A percentile compares a stretch with the other conserved stretches of the same genome.
These are phyloP conservation scores for Macrolepiota fuliginosa DNA, from an alignment of 768 basidiomycete genomes.

Conservation along the genomic window DNA sequence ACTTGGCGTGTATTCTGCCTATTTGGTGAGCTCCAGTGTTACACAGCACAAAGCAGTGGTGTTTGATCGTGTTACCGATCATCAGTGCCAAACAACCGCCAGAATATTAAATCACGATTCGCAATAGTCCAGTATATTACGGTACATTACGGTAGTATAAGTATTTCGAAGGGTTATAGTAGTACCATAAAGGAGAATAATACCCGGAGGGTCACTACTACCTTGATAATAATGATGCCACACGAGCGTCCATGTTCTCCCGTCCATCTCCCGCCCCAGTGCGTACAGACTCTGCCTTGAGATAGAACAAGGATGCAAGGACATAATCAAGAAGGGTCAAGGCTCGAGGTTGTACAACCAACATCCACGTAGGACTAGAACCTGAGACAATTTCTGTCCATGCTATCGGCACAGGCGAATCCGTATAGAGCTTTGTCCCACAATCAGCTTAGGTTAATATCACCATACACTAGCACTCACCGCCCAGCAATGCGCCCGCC, in stretches of 20 bases:
- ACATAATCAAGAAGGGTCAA: neutral
- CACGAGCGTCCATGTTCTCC: neutral
- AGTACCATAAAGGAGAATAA: too few species aligned
- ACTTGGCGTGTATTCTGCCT: too few species aligned
- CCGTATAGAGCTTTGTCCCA: neutral
- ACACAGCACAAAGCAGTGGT: too few species aligned
- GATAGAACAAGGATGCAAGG: conserved; percentile 6
- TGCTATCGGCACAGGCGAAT: neutral
- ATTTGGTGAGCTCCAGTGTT: too few species aligned
- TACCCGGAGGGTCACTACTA: neutral
- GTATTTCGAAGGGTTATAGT: too few species aligned
- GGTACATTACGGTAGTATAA: too few species aligned
- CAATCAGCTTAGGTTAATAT: neutral
- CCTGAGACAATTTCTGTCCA: conserved; percentile 8
- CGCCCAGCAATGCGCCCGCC: neutral
- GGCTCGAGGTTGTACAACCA: neutral
- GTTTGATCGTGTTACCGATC: too few species aligned
- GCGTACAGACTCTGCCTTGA: neutral
- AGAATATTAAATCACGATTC: too few species aligned
- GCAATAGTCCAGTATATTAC: too few species aligned
- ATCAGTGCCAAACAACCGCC: too few species aligned
- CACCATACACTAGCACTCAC: neutral
- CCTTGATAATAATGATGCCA: neutral
- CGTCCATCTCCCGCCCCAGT: neutral
- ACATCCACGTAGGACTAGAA: neutral